Evolutionary conservation across 768 basidiomycete species (phyloP), one percentile per base, ranked within the genome.

Genomic region (Xerocomus brunneocitrinus): DNA sequence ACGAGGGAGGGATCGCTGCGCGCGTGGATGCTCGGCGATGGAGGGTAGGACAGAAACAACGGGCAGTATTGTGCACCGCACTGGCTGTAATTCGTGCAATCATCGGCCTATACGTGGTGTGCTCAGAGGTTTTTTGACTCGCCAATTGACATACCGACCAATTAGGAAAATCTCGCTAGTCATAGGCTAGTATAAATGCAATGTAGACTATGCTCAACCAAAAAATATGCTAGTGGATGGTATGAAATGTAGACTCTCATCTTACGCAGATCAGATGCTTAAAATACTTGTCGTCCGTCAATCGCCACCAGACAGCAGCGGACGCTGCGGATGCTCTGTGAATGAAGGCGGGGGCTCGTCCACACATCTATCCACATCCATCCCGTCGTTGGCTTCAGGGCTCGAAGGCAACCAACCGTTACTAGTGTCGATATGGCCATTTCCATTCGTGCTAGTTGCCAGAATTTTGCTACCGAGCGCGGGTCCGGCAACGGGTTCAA

Each of bases 401-500:
- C 41, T 56, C 16, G 35, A 22, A 28, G 52, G 46, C 40, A 24
- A 39, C 55, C 49, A 60, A 45, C 55, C 56, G 38, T 53, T 40
- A 16, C 34, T 46, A 43, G 38, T 47, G 47, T 54, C 36, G 38
- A 44, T 32, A 46, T 58, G 51, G 36, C 60, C 58, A 32, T 67
- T 61, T 50, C 60, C 62, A 25, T 73, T 67, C 22, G 59, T 43
- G 8, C 5, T 31, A 5, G 39, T 35, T 44, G 54, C 42, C 48
- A 57, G 54, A 47, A 57, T 47, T 46, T 57, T 58, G 53, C 54
- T 45, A 24, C 48, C 61, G 31, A 22, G 50, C 25, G 60, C 16
- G 12, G 71, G 58, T 25, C 70, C 73, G 8, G 78, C 68, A 41
- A 79, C 62, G 1, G 89, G 86, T 60, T 92, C 90, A 25, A 92